Evolutionary conservation across 805 yeast genomes (phyloP).

Genomic region (Kodamaea kaohsiungensis): DNA sequence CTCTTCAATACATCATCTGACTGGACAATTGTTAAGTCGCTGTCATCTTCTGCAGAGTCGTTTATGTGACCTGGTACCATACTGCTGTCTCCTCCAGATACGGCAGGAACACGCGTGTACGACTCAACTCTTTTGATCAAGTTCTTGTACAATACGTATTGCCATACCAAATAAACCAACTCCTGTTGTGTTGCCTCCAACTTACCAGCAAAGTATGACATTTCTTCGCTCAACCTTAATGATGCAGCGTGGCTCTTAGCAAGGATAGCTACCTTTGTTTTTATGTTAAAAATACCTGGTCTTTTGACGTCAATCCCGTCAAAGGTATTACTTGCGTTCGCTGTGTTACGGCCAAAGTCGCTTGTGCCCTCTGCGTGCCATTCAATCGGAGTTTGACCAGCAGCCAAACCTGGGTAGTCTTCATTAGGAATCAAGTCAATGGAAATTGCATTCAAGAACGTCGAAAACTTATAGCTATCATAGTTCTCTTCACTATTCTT

Average conservation of each 20-base stretch:
- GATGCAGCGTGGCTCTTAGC: constrained; percentile 63
- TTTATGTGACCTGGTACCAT: constrained; percentile 20
- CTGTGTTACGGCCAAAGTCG: constrained; percentile 4
- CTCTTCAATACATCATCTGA: constrained; percentile 47
- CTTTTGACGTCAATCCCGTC: constrained; percentile 91
- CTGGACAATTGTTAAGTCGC: constrained; percentile 35
- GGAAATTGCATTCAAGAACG: constrained; percentile 80
- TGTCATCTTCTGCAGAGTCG: constrained; percentile 29
- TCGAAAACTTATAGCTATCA: constrained; percentile 58
- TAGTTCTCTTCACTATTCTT: constrained; percentile 28
- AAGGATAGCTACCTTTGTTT: constrained; percentile 65
- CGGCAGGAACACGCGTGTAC: constrained; percentile 39
- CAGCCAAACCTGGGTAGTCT: constrained; percentile 34
- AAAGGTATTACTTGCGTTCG: constrained; percentile 39
- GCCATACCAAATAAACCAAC: constrained; percentile 77
- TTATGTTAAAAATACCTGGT: constrained; percentile 57
- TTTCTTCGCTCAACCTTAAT: constrained; percentile 59
- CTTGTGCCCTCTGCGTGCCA: constrained; percentile 74
- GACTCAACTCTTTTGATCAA: constrained; percentile 39
- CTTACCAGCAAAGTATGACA: constrained; percentile 73
- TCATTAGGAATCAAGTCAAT: constrained; percentile 62
- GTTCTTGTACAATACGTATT: constrained; percentile 69
- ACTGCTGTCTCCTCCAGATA: constrained; percentile 19
- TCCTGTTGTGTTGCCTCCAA: constrained; percentile 85
- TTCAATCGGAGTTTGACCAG: constrained; percentile 58